Conservation (phyloP, 73 alveolate genomes). For the Tetrahymena borealis region DNA sequence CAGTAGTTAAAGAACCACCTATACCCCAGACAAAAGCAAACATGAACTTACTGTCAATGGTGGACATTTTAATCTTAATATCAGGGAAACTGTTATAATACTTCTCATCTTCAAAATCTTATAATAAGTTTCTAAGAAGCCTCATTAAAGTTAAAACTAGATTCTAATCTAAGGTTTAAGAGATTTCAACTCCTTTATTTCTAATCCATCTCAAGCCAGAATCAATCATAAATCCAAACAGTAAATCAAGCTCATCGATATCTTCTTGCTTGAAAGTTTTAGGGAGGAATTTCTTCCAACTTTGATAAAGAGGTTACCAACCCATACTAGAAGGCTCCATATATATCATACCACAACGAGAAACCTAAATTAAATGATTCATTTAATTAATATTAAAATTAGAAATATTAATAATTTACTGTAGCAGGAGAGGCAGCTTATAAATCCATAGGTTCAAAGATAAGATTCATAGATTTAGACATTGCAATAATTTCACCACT, state of each 20-base stretch:
- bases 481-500: conserved; percentile 73
- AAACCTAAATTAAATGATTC: conserved; percentile 8
- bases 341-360: conserved; percentile 98
- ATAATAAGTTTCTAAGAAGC: conserved; percentile 61
- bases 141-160: conserved; percentile 50
- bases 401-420: conserved; percentile 17
- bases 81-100: conserved; percentile 22
- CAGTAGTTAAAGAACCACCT: conserved; percentile 93
- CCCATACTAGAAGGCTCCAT: conserved; percentile 93
- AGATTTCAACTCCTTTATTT: conserved; percentile 48
- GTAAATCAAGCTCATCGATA: conserved; percentile 60
- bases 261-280: conserved; percentile 63
- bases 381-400: no score
- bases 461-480: conserved; percentile 79
- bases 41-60: conserved; percentile 51
- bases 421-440: conserved; percentile 94
- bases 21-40: conserved; percentile 95
- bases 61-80: conserved; percentile 18
- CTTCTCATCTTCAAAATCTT: conserved; percentile 69
- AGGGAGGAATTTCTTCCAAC: conserved; percentile 90
- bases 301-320: conserved; percentile 77
- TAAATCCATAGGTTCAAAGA: conserved; percentile 91
- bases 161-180: conserved; percentile 71
- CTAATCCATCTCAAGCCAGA: conserved; percentile 41
- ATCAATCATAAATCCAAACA: conserved; percentile 71